These are phyloP conservation scores for Aspergillus carlsbadensis DNA, from an alignment of 495 filamentous ascomycete genomes.

Conservation along the genomic window DNA sequence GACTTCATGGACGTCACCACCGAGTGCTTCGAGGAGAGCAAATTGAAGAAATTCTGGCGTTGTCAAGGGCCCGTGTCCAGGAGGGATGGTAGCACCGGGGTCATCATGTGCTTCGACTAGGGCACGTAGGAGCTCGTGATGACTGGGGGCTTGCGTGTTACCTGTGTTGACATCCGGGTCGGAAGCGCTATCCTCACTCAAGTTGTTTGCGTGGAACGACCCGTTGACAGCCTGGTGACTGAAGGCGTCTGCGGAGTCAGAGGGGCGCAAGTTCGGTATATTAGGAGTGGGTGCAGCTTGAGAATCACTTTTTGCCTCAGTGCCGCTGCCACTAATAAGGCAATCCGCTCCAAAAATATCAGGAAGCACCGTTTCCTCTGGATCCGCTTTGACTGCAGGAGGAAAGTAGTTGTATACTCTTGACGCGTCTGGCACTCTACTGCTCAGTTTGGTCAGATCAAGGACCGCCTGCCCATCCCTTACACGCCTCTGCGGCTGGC, in stretches of 20 bases:
- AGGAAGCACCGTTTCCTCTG: slow-evolving; percentile 23
- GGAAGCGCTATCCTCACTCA: slow-evolving; percentile 16
- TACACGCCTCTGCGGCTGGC: slow-evolving; percentile 25
- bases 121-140: slow-evolving; percentile 1
- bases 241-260: slow-evolving; percentile 20
- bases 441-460: slow-evolving; percentile 30
- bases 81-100: background rate
- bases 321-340: slow-evolving; percentile 13
- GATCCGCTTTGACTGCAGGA: slow-evolving; percentile 19
- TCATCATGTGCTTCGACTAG: slow-evolving; percentile 12
- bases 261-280: slow-evolving; percentile 8
- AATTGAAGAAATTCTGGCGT: slow-evolving; percentile 23
- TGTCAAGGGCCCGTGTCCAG: slow-evolving; percentile 14
- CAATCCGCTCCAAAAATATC: slow-evolving; percentile 35
- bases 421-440: slow-evolving; percentile 27
- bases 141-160: background rate
- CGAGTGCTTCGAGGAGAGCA: slow-evolving; percentile 23
- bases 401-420: slow-evolving; percentile 29
- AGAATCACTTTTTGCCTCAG: background rate
- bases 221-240: slow-evolving; percentile 23
- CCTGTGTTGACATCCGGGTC: slow-evolving; percentile 9
- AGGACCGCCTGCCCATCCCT: slow-evolving; percentile 23
- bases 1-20: slow-evolving; percentile 19
- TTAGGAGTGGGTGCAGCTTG: background rate
- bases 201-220: slow-evolving; percentile 19